phyloP scores from a whole-genome alignment of 2,329 filamentous ascomycete genomes.

The Diaporthe longicolla region DNA sequence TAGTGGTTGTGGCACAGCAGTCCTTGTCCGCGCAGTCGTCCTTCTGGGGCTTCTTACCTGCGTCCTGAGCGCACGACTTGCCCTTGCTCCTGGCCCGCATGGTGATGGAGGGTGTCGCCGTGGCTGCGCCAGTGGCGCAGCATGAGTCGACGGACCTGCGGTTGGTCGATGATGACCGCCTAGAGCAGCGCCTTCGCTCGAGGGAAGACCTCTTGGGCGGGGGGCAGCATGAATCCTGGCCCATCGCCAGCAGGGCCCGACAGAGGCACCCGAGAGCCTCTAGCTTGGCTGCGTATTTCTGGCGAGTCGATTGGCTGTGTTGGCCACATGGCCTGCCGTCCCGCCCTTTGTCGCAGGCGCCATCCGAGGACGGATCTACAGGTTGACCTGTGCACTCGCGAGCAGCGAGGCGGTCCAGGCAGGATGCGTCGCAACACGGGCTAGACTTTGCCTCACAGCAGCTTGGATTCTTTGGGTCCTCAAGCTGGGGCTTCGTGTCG shows the following conservation, averaged over 20 bases:
- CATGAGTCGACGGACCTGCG: constrained; percentile 49
- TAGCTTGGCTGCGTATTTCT: constrained; percentile 59
- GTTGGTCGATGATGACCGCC: constrained; percentile 41
- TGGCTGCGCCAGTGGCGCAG: constrained; percentile 41
- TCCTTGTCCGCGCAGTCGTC: constrained; percentile 36
- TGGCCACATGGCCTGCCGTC: no score
- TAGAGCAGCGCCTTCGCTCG: constrained; percentile 48
- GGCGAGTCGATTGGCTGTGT: constrained; percentile 48
- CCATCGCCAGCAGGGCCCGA: constrained; percentile 64
- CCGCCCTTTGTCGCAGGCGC: constrained; percentile 18
- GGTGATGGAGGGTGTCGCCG: background rate
- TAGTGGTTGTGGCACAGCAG: constrained; percentile 23
- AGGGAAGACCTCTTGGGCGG: constrained; percentile 47
- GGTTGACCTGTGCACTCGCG: constrained; percentile 54
- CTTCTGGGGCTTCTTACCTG: constrained; percentile 17
- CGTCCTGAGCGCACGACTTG: constrained; percentile 14
- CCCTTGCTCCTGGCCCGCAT: background rate
- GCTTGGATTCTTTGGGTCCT: constrained; percentile 42
- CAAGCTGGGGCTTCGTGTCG: background rate
- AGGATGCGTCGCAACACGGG: constrained; percentile 60
- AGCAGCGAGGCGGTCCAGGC: constrained; percentile 60
- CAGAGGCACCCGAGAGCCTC: constrained; percentile 68
- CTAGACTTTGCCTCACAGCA: constrained; percentile 59
- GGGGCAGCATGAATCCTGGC: constrained; percentile 65
- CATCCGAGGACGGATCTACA: constrained; percentile 36